phyloP scores from a whole-genome alignment of 2,329 filamentous ascomycete genomes.

The Ceratocystis variospora region DNA sequence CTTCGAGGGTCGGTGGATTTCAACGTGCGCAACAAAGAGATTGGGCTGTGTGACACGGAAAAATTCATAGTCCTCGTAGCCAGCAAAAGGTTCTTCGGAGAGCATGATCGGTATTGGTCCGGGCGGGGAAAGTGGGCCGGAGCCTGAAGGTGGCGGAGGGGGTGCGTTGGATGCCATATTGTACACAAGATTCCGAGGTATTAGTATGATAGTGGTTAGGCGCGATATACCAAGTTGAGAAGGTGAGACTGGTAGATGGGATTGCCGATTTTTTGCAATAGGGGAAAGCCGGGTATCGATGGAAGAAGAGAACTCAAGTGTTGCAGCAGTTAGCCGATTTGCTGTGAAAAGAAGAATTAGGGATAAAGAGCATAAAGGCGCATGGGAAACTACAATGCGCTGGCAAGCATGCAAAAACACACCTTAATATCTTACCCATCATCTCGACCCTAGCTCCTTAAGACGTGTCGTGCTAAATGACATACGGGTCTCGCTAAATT shows the following conservation, averaged over 20 bases:
- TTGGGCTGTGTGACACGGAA: conserved; percentile 61
- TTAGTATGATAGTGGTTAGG: background rate
- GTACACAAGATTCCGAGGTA: background rate
- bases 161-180: conserved; percentile 10
- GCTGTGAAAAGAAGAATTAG: background rate
- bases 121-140: conserved; percentile 20
- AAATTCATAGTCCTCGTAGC: conserved; percentile 43
- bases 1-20: conserved; percentile 78
- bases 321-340: background rate
- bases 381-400: background rate
- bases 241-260: background rate
- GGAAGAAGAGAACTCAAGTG: background rate
- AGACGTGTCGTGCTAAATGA: conserved; percentile 4
- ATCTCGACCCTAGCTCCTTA: background rate
- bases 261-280: background rate
- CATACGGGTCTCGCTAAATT: background rate
- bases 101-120: background rate
- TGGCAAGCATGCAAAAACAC: background rate
- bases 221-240: background rate
- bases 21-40: conserved; percentile 70
- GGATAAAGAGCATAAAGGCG: background rate
- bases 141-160: background rate
- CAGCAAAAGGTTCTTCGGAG: conserved; percentile 23
- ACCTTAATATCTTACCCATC: background rate
- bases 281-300: background rate